Conservation (phyloP, 2,329 filamentous ascomycete genomes). For the Drechslerella dactyloides region DNA sequence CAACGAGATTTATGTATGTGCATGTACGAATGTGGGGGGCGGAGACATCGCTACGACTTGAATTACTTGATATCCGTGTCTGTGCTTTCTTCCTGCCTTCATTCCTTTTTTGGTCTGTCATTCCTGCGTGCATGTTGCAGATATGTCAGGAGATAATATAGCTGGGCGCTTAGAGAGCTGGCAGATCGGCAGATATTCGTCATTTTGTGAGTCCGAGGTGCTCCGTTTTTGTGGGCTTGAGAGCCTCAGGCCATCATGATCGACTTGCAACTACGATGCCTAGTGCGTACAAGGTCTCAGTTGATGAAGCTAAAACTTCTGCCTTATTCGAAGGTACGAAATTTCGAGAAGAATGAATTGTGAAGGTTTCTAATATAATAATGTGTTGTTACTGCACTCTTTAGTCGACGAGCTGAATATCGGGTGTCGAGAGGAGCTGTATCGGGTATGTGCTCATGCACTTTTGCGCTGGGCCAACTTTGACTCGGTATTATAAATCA, state of each 20-base stretch:
- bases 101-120: background rate
- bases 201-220: background rate
- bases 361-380: background rate
- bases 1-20: too few species aligned
- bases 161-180: background rate
- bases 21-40: background rate
- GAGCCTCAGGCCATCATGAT: background rate
- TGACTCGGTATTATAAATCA: too few species aligned
- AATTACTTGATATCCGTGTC: background rate
- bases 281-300: too few species aligned
- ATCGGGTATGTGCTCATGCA: too few species aligned
- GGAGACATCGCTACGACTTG: too few species aligned
- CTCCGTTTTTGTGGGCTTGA: background rate
- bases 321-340: too few species aligned
- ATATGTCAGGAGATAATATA: slow-evolving; percentile 6
- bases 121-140: slow-evolving; percentile 4
- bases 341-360: too few species aligned
- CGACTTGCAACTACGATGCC: background rate
- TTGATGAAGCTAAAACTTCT: too few species aligned
- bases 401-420: background rate
- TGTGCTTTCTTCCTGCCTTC: background rate
- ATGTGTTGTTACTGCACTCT: slow-evolving; percentile 28
- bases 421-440: too few species aligned
- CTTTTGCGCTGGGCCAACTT: too few species aligned
- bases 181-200: background rate